These are phyloP conservation scores for Sporothrix globosa DNA, from an alignment of 2,329 filamentous ascomycete species.

Conservation along the genomic window DNA sequence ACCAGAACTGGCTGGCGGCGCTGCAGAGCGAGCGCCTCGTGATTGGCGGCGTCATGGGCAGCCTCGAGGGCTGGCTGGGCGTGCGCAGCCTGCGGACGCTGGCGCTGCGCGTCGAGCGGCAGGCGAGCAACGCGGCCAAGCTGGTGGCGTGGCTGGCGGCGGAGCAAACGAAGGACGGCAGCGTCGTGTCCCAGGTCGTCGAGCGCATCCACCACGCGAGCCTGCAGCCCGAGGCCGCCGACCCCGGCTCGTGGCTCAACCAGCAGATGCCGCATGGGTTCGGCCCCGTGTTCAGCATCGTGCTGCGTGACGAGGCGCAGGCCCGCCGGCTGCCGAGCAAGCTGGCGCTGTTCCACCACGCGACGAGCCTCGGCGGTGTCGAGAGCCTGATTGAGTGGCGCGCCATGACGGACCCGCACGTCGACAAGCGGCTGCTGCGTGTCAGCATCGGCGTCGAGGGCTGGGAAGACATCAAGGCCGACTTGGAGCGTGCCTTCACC, in stretches of 20 bases:
- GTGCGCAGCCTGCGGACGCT: constrained; percentile 83
- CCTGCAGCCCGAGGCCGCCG: constrained; percentile 67
- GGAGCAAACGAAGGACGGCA: constrained; percentile 48
- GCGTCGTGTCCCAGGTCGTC: constrained; percentile 57
- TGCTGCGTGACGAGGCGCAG: constrained; percentile 60
- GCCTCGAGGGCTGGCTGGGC: constrained; percentile 88
- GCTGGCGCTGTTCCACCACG: constrained; percentile 85
- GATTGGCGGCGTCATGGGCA: constrained; percentile 84
- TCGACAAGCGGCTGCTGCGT: constrained; percentile 74
- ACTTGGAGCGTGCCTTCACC: constrained; percentile 70
- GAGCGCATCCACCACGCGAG: constrained; percentile 70
- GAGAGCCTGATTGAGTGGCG: constrained; percentile 98
- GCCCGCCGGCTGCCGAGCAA: constrained; percentile 76
- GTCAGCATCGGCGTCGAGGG: constrained; percentile 86
- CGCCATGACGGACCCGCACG: constrained; percentile 75
- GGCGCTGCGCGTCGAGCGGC: constrained; percentile 76
- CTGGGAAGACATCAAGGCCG: constrained; percentile 79
- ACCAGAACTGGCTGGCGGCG: constrained; percentile 60
- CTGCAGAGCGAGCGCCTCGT: constrained; percentile 72
- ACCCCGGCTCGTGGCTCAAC: constrained; percentile 70
- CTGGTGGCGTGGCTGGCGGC: constrained; percentile 73
- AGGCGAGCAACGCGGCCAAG: constrained; percentile 69
- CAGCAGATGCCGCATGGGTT: constrained; percentile 91
- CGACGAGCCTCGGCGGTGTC: constrained; percentile 89
- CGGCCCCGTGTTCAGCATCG: constrained; percentile 83